Evolutionary conservation across 768 basidiomycete species (phyloP), one percentile per base, ranked within the genome.

Genomic region (Saitozyma sp.): DNA sequence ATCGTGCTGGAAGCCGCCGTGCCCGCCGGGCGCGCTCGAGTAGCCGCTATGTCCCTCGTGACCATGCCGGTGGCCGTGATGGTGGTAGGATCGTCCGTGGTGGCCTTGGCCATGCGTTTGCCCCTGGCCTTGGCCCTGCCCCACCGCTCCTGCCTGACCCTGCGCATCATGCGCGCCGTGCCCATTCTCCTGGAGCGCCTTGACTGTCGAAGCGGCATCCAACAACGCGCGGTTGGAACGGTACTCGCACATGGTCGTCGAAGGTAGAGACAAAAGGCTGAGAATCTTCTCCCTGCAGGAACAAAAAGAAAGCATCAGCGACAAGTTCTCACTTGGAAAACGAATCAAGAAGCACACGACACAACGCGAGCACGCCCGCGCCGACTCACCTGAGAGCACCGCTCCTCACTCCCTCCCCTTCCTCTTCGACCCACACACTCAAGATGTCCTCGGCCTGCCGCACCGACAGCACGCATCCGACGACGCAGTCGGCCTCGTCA

Each of bases 401-500:
- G 66, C 88, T 86, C 40, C 89, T 84, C 70, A 87, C 89, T 17
- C 83, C 78, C 69, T 94, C 90, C 7, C 83, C 86, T 68, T 92
- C 92, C 60, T 87, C 84, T 68, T 88, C 85, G 75, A 94, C 93
- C 95, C 95, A 98, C 19, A 98, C 73, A 68, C 88, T 90, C 59
- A 98, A 83, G 64, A 97, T 95, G 75, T 97, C 95, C 82, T 98
- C 95, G 67, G 86, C 89, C 56, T 71, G 66, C 69, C 95, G 82
- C 59, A 95, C 92, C 75, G 90, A 92, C 75, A 98, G 89, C 39
- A 94, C 97, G 76, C 91, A 92, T 48, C 94, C 95, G 72, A 92
- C 93, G 41, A 98, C 91, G 39, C 67, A 71, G 63, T 79, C 82
- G 69, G 81, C 63, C 51, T 79, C 78, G 50, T 89, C 88, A 71